A percentile compares a stretch with the other conserved stretches of the same genome.
phyloP scores from a whole-genome alignment of 2,329 filamentous ascomycete genomes.

The Camillea tinctor region DNA sequence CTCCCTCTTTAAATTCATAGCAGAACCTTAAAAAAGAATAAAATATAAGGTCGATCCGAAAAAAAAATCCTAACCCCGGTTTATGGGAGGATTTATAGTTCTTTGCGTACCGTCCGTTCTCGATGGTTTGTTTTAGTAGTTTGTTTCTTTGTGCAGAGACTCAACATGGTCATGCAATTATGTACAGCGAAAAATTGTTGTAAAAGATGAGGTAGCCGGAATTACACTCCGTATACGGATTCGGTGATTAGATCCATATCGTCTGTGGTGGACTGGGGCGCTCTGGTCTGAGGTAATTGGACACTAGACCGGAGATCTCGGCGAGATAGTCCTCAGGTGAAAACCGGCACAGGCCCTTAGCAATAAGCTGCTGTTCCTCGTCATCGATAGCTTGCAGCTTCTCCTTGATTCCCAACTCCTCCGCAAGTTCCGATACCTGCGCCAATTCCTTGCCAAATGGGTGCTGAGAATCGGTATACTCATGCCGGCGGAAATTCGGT shows the following conservation, averaged over 20 bases:
- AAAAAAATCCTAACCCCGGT: slow-evolving; percentile 2
- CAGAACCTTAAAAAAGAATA: no score
- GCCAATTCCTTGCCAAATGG: slow-evolving; percentile 89
- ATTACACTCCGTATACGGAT: slow-evolving; percentile 6
- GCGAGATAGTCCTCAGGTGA: slow-evolving; percentile 78
- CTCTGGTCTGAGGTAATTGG: slow-evolving; percentile 53
- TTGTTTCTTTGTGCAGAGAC: slow-evolving; percentile 14
- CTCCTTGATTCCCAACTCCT: slow-evolving; percentile 73
- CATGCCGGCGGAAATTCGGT: slow-evolving; percentile 26
- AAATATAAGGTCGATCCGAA: no score
- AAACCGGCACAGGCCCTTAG: slow-evolving; percentile 70
- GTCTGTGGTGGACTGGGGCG: slow-evolving; percentile 31
- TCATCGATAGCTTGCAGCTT: slow-evolving; percentile 64
- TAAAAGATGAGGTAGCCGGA: slow-evolving; percentile 12
- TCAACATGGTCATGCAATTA: slow-evolving; percentile 28
- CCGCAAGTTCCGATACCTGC: slow-evolving; percentile 88
- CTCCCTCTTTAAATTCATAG: no score
- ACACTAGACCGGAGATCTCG: slow-evolving; percentile 72
- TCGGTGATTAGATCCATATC: slow-evolving; percentile 48
- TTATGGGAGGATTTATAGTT: slow-evolving; percentile 7
- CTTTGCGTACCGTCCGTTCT: slow-evolving; percentile 8
- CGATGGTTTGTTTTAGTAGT: slow-evolving; percentile 5
- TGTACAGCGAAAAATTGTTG: slow-evolving; percentile 33
- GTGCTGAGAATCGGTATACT: slow-evolving; percentile 34
- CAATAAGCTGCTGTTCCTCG: slow-evolving; percentile 68